Percentiles rank a stretch among this genome's conserved stretches.
Conservation (phyloP, 2,329 filamentous ascomycete species). For the Aureobasidium namibiae region DNA sequence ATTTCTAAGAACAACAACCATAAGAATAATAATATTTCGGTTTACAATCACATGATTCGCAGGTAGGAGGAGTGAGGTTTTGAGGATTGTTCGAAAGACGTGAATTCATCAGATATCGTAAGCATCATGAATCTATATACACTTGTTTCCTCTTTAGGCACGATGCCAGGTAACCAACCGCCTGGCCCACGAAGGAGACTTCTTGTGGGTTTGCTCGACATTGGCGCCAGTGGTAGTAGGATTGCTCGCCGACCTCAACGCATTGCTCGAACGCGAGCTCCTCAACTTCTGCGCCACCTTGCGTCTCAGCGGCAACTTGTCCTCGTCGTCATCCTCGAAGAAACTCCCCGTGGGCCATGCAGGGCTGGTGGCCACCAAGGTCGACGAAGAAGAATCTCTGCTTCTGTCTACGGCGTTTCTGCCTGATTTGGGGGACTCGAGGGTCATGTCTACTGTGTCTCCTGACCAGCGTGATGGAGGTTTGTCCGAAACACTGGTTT, state of each 20-base stretch:
- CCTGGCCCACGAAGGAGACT: neutral
- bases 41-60: neutral
- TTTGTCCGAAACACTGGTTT: neutral
- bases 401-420: neutral
- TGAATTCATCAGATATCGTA: neutral
- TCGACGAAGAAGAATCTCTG: neutral
- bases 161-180: neutral
- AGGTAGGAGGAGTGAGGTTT: too few species aligned
- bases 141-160: neutral
- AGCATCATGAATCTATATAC: neutral
- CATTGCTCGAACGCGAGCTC: neutral
- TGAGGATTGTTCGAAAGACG: too few species aligned
- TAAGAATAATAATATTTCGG: neutral
- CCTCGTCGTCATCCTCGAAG: constrained; percentile 10
- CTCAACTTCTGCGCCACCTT: constrained; percentile 2
- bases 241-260: neutral
- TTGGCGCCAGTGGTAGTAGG: neutral
- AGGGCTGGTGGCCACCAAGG: neutral
- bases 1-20: neutral
- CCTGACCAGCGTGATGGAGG: constrained; percentile 9
- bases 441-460: neutral
- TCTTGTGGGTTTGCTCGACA: neutral
- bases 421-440: neutral
- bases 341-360: constrained; percentile 5
- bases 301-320: neutral